Percentiles rank a stretch among this genome's conserved stretches.
Conservation (phyloP, 2,329 filamentous ascomycete genomes). For the Fusarium newnesense region DNA sequence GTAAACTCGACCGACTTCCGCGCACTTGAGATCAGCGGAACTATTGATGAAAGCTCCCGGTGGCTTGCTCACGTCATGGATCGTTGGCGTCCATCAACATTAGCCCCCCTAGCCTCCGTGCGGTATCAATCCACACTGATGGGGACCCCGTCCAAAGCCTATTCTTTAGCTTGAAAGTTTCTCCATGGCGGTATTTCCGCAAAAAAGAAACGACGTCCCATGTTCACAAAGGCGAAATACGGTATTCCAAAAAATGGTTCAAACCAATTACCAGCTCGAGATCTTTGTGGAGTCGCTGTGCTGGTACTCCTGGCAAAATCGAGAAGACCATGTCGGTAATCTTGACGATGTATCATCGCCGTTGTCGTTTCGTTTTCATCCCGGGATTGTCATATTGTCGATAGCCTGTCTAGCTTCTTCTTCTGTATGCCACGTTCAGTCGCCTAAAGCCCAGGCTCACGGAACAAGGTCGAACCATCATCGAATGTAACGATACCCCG, state of each 20-base stretch:
- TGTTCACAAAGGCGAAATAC: background rate
- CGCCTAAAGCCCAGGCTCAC: slow-evolving; percentile 7
- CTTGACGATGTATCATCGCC: slow-evolving; percentile 2
- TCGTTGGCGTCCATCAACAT: background rate
- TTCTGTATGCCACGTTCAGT: slow-evolving; percentile 6
- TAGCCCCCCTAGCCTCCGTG: slow-evolving; percentile 7
- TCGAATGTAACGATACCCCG: slow-evolving; percentile 8
- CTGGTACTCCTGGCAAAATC: background rate
- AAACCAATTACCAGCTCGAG: background rate
- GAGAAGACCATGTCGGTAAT: slow-evolving; percentile 7
- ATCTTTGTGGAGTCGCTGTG: background rate
- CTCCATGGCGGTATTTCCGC: background rate
- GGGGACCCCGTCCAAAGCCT: slow-evolving; percentile 1
- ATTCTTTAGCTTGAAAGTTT: background rate
- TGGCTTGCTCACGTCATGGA: slow-evolving; percentile 27
- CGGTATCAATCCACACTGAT: background rate
- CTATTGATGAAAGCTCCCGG: slow-evolving; percentile 10
- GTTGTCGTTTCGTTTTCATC: slow-evolving; percentile 18
- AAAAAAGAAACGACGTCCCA: background rate
- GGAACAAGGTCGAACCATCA: slow-evolving; percentile 9
- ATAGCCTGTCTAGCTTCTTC: background rate
- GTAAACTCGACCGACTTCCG: background rate
- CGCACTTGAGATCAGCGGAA: background rate
- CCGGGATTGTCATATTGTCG: background rate
- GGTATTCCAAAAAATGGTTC: background rate